Base-by-base conservation (phyloP, 805 yeast genomes). In the Debaryomyces prosopidis region DNA sequence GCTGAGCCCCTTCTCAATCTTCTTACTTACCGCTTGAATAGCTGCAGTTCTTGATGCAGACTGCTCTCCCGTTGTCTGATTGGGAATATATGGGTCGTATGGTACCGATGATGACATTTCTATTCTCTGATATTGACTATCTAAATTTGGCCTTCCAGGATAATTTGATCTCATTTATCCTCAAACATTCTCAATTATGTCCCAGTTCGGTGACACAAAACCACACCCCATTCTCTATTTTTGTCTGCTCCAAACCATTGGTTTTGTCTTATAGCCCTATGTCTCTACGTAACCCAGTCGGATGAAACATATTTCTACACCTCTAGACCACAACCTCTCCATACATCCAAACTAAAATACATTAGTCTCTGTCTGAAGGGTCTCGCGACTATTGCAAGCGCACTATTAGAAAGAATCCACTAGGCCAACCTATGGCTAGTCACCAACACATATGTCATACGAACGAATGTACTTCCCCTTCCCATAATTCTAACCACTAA, bases 11-110 rank as follows among this genome's bases (percentile, higher is more conserved):
- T 4, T 12, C 20, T 12, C 5, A 2, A 23, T 23, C 9, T 3
- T 2, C 6, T 33, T 50, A 80, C 86, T 53, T 75, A 82, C 87
- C 36, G 91, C 89, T 67, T 87, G 91, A 62, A 87, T 80, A 51
- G 89, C 90, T 16, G 94, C 94, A 30, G 94, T 83, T 58, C 84
- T 79, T 54, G 80, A 68, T 53, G 73, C 73, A 40, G 75, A 66
- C 58, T 75, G 81, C 46, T 75, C 78, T 37, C 79, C 82, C 32
- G 76, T 68, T 37, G 72, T 61, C 58, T 80, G 78, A 49, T 84
- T 78, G 42, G 92, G 92, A 51, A 85, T 82, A 59, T 85, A 88
- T 59, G 95, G 95, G 65, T 88, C 95, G 63, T 88, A 87, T 45
- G 96, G 95, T 40, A 81, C 86, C 33, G 89, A 79, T 17, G 90